Evolutionary conservation across 495 filamentous ascomycete genomes (phyloP).

Genomic region (Neurospora sp.): DNA sequence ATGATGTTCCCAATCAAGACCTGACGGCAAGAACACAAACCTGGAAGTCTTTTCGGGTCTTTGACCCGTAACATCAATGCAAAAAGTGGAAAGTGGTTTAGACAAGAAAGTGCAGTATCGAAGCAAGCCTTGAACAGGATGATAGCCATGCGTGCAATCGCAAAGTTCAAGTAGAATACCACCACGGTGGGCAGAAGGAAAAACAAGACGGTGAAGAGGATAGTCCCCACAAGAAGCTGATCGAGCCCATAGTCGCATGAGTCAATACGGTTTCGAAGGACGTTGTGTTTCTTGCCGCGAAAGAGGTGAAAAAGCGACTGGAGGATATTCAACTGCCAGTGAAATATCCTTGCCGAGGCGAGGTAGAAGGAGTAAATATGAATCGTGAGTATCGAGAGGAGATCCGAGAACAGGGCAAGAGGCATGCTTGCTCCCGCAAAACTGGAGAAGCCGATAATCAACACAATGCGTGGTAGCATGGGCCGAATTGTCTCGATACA

Average conservation of each 20-base stretch:
- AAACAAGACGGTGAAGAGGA: conserved; percentile 90
- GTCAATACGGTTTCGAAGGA: conserved; percentile 93
- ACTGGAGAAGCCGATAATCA: conserved; percentile 86
- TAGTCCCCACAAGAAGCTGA: conserved; percentile 91
- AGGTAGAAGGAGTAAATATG: conserved; percentile 99
- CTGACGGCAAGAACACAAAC: conserved; percentile 28
- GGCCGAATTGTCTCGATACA: conserved; percentile 69
- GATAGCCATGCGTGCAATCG: conserved; percentile 85
- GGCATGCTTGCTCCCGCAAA: conserved; percentile 97
- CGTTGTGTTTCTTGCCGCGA: conserved; percentile 94
- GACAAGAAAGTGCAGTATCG: conserved; percentile 82
- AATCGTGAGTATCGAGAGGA: conserved; percentile 82
- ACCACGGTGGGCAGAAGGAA: conserved; percentile 91
- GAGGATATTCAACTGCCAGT: conserved; percentile 96
- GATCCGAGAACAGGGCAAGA: conserved; percentile 89
- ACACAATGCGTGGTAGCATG: conserved; percentile 73
- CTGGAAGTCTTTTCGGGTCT: conserved; percentile 81
- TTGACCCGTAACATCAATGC: conserved; percentile 94
- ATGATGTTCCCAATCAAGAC: neutral
- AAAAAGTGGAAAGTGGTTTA: conserved; percentile 98
- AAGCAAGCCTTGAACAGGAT: conserved; percentile 82
- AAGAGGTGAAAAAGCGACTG: conserved; percentile 97
- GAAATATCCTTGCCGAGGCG: conserved; percentile 89
- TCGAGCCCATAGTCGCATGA: conserved; percentile 98
- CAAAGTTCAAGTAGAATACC: conserved; percentile 96